Evolutionary conservation across 192 early-diverging fungal species (phyloP).

Genomic region (Phlyctochytrium arcticum): DNA sequence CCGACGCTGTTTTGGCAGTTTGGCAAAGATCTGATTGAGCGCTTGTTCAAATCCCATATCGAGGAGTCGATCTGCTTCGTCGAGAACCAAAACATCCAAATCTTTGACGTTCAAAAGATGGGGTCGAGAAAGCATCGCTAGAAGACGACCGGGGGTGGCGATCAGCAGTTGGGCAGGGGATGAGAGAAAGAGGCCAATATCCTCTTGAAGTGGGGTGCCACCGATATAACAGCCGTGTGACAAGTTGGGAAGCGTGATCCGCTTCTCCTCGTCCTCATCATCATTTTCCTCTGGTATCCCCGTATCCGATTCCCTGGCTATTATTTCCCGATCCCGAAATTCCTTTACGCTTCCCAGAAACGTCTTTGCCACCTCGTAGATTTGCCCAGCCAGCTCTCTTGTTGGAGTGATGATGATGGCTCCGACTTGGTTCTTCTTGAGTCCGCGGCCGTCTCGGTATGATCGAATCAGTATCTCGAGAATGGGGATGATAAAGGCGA

Average conservation of each 20-base stretch:
- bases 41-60: constrained; percentile 90
- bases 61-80: constrained; percentile 91
- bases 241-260: constrained; percentile 15
- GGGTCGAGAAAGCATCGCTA: constrained; percentile 60
- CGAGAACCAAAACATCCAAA: constrained; percentile 84
- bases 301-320: not conserved
- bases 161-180: constrained; percentile 78
- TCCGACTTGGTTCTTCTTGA: constrained; percentile 74
- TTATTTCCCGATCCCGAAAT: too few species aligned
- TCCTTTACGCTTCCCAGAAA: constrained; percentile 44
- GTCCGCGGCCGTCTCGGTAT: constrained; percentile 42
- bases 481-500: constrained; percentile 87
- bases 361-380: constrained; percentile 63
- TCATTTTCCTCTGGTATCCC: constrained; percentile 29
- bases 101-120: constrained; percentile 66
- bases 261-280: constrained; percentile 8
- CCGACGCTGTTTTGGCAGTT: constrained; percentile 88
- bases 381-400: constrained; percentile 86
- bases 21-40: constrained; percentile 71
- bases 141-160: constrained; percentile 85
- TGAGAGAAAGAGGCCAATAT: constrained; percentile 58
- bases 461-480: constrained; percentile 77
- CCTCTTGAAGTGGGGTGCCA: constrained; percentile 61
- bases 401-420: constrained; percentile 88
- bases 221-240: constrained; percentile 68